Percentiles rank a stretch among this genome's conserved stretches.
These are phyloP conservation scores for Areca catechu DNA, from an alignment of 176 grass and related monocot species.

Conservation along the genomic window DNA sequence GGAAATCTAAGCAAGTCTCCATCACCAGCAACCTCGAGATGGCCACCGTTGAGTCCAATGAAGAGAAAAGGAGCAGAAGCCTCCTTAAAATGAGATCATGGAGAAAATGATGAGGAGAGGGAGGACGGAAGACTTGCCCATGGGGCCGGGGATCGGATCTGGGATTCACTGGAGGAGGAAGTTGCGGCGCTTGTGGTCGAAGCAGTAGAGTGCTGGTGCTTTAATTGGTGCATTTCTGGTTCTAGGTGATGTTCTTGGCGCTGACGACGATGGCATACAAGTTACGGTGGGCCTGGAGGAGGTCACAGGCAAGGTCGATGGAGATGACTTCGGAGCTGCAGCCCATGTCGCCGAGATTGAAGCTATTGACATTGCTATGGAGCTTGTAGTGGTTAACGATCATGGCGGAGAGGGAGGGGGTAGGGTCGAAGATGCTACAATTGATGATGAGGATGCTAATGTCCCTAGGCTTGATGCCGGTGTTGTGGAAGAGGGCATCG, in stretches of 20 bases:
- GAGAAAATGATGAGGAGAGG: too few species aligned
- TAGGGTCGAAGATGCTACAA: constrained; percentile 46
- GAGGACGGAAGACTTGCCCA: too few species aligned
- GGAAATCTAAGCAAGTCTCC: too few species aligned
- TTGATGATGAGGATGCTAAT: constrained; percentile 44
- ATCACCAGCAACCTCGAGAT: too few species aligned
- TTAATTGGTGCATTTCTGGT: too few species aligned
- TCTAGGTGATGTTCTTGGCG: constrained; percentile 47
- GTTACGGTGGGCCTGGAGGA: constrained; percentile 34
- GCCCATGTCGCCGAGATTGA: constrained; percentile 89
- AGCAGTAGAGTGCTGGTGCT: too few species aligned
- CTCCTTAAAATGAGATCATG: too few species aligned
- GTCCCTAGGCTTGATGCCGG: constrained; percentile 27
- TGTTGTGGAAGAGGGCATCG: constrained; percentile 26
- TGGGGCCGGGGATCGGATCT: too few species aligned
- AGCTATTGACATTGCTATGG: constrained; percentile 31
- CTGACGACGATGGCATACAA: constrained; percentile 40
- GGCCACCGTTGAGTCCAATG: too few species aligned
- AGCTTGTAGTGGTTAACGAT: constrained; percentile 47
- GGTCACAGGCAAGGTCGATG: constrained; percentile 26
- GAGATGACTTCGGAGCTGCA: constrained; percentile 91
- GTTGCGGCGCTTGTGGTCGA: too few species aligned
- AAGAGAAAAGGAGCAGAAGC: too few species aligned
- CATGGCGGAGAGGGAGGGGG: constrained; percentile 45
- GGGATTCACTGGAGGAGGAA: too few species aligned